Base-by-base conservation (phyloP, 2,329 filamentous ascomycete genomes). In the Xylaria sp. region DNA sequence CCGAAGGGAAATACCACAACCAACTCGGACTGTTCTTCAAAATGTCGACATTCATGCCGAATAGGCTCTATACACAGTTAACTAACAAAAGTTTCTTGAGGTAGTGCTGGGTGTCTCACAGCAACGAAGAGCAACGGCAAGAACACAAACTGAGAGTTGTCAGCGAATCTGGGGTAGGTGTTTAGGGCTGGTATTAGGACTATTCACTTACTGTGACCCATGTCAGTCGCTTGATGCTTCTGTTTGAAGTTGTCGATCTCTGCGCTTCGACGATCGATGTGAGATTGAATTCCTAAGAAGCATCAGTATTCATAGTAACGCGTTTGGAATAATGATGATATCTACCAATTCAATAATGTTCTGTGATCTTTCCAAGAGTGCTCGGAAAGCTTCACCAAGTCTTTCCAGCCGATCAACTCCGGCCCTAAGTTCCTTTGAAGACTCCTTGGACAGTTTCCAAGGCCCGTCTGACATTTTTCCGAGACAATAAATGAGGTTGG, bases 31-130 rank as follows among this genome's bases (percentile, higher is more conserved):
- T n/a, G 11, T 56, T 4, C 1, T 34, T 51, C 13, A 51, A 6
- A n/a, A 56, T 50, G 16, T 51, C 47, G 34, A 51, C 47, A 16
- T 56, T 56, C 54, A 56, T 56, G 19, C 54, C 54, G 19, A 56
- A 56, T 16, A 56, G 54, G 47, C 54, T 56, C 54, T 51, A 34
- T 56, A 44, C 2, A 2, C 46, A 11, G 34, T 56, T 30, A 56
- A 35, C 16, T 7, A 30, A 42, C 2, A 11, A 10, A 44, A 13
- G 9, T 51, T 2, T 16, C 2, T 34, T 10, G 2, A 10, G 16
- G 8, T 30, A 7, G 35, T 8, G 8, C 18, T 10, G 13, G 46
- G 19, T 9, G 16, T 49, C 54, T 56, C 34, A 56, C 47, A 16
- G 54, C n/a, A 51, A 56, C 37, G 9, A 42, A 13, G 37, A 42